Evolutionary conservation across 345 rosid genomes (phyloP), one percentile per base, ranked within the genome.

Genomic region (Heritiera fomes): DNA sequence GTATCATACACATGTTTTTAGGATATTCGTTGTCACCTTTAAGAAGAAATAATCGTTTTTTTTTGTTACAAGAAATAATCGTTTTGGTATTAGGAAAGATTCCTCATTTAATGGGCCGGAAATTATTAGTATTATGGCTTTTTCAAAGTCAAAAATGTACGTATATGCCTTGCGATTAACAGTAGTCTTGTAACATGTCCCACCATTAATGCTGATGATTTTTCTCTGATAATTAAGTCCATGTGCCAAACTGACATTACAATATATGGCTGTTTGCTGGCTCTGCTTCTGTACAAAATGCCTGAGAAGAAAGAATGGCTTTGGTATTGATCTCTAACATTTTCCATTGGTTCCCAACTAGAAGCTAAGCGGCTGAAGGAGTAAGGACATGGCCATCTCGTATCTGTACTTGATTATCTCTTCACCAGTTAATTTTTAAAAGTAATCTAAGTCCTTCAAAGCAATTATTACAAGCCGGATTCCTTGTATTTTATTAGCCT

Each of bases 101-200:
- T 73, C 84, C 68, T 49, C 70, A 72, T 73, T 80, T 52, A 68
- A 71, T 80, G 75, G 80, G 18, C 56, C 34, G 49, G 34, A 61
- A 63, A 41, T 63, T 60, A 34, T 69, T 43, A 63, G 8, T 71
- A 7, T 71, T n/a, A 79, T 79, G 46, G 10, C 45, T 38, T 69
- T 77, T 62, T 74, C 77, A 46, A 79, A 73, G 81, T 85, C 71
- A 80, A 79, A 81, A 82, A 63, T 75, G 20, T 61, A 71, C 76
- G 20, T 61, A 71, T 73, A 59, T 52, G 40, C 73, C 55, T 80
- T 59, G 76, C 79, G 12, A 81, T 84, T 20, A 45, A 5, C 20
- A 41, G 20, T 58, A 40, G 20, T 50, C 43, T 64, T 30, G 12
- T 61, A 43, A 52, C 56, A 49, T 71, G 78, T 46, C 78, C 70